Evolutionary conservation across 2,329 filamentous ascomycete species (phyloP).

Genomic region (Nemania bipapillata): DNA sequence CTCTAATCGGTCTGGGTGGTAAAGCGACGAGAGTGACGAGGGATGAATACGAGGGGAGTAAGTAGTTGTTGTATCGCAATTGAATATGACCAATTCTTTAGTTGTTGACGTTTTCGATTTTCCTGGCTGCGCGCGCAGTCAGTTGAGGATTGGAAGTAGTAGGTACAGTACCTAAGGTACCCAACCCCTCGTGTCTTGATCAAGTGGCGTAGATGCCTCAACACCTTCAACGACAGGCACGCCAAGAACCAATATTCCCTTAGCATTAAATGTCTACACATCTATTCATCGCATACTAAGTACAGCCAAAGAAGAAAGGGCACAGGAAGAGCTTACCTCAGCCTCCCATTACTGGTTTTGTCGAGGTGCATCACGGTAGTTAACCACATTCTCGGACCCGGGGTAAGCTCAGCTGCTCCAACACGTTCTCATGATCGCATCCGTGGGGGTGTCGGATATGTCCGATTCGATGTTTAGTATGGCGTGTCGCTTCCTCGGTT

Average conservation of each 20-base stretch:
- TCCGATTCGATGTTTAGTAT: slow-evolving; percentile 3
- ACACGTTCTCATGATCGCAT: slow-evolving; percentile 26
- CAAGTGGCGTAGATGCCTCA: background rate
- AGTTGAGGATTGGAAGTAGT: background rate
- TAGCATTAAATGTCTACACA: background rate
- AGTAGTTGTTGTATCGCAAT: background rate
- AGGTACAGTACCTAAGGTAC: background rate
- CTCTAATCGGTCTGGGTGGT: background rate
- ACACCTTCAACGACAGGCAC: background rate
- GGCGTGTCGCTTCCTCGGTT: background rate
- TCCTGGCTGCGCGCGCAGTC: slow-evolving; percentile 12
- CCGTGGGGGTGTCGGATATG: slow-evolving; percentile 26
- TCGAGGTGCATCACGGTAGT: slow-evolving; percentile 27
- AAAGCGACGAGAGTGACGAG: background rate
- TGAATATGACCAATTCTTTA: background rate
- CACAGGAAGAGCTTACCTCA: slow-evolving; percentile 32
- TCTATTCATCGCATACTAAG: background rate
- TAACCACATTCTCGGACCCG: slow-evolving; percentile 19
- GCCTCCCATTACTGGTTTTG: slow-evolving; percentile 25
- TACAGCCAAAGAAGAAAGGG: background rate
- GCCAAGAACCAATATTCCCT: background rate
- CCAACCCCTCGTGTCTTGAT: background rate
- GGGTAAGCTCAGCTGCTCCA: slow-evolving; percentile 32
- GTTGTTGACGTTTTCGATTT: background rate
- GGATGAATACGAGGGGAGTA: background rate